These are phyloP conservation scores for Apostasia ramifera DNA, from an alignment of 106 monocot species.

Conservation along the genomic window DNA sequence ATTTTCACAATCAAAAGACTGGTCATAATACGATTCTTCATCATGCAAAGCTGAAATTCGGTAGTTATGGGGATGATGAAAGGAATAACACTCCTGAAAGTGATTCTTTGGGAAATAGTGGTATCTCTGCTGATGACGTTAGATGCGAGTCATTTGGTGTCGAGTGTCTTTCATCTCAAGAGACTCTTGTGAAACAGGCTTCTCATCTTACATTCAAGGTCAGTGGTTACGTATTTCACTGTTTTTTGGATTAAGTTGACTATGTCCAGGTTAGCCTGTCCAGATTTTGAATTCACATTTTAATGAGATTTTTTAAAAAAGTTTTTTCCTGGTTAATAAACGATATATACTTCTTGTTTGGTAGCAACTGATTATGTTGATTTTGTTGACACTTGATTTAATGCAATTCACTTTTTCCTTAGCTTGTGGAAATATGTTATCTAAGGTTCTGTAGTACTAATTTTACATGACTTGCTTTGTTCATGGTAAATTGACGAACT, in stretches of 20 bases:
- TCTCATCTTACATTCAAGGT: slow-evolving; percentile 5
- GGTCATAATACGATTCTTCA: slow-evolving; percentile 12
- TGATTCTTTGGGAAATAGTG: slow-evolving; percentile 12
- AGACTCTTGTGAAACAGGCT: slow-evolving; percentile 18
- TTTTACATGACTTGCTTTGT: too few species aligned
- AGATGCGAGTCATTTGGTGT: background rate
- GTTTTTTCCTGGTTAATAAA: too few species aligned
- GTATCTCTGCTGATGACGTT: background rate
- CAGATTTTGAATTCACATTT: too few species aligned
- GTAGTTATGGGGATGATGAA: slow-evolving; percentile 19
- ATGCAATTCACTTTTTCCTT: too few species aligned
- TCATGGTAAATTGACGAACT: too few species aligned
- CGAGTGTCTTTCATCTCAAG: slow-evolving; percentile 17
- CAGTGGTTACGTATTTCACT: slow-evolving; percentile 12
- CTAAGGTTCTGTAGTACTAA: too few species aligned
- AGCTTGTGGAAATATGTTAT: too few species aligned
- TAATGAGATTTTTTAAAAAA: background rate
- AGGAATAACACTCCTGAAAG: slow-evolving; percentile 24
- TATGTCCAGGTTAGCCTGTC: slow-evolving; percentile 44
- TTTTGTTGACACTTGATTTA: too few species aligned
- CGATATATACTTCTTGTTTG: too few species aligned
- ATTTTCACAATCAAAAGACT: slow-evolving; percentile 17
- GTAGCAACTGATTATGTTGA: too few species aligned
- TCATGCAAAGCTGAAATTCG: slow-evolving; percentile 23
- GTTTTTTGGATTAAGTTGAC: slow-evolving; percentile 36